A percentile compares a stretch with the other conserved stretches of the same genome.
phyloP scores from a whole-genome alignment of 1,284 basidiomycete genomes.

The Heterobasidion occidentale region DNA sequence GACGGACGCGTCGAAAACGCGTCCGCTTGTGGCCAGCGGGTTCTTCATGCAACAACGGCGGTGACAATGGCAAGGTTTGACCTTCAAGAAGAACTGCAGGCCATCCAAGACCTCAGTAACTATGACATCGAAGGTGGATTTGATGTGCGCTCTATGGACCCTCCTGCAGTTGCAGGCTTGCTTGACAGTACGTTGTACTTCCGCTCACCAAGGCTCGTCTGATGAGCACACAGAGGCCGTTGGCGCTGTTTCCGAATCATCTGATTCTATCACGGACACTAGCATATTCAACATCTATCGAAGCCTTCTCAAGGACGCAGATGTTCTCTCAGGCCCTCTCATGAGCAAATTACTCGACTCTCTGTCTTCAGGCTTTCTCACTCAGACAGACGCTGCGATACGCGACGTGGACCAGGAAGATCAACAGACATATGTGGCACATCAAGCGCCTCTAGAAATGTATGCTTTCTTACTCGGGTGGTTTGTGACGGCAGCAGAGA shows the following conservation, averaged over 20 bases:
- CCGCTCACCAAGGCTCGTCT: not conserved
- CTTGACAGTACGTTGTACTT: conserved; percentile 40
- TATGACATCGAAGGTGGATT: conserved; percentile 62
- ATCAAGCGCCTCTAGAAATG: conserved; percentile 75
- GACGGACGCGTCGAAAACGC: conserved; percentile 2
- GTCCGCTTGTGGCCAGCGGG: not conserved
- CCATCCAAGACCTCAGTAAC: conserved; percentile 47
- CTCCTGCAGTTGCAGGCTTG: conserved; percentile 29
- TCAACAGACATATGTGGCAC: conserved; percentile 57
- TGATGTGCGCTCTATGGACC: conserved; percentile 44
- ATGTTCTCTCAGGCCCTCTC: conserved; percentile 45
- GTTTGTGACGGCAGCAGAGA: conserved; percentile 77
- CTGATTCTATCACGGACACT: conserved; percentile 57
- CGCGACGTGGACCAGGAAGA: conserved; percentile 66
- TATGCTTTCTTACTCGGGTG: conserved; percentile 85
- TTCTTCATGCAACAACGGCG: conserved; percentile 11
- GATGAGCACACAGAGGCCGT: conserved; percentile 50
- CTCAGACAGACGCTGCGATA: conserved; percentile 61
- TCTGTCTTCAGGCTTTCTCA: conserved; percentile 60
- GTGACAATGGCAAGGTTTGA: conserved; percentile 39
- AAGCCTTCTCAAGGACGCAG: conserved; percentile 66
- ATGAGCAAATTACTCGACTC: conserved; percentile 79
- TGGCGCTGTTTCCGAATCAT: conserved; percentile 63
- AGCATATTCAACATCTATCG: conserved; percentile 75
- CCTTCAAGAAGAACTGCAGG: conserved; percentile 68